Evolutionary conservation across 495 filamentous ascomycete genomes (phyloP).

Genomic region (Bathelium albidoporum): DNA sequence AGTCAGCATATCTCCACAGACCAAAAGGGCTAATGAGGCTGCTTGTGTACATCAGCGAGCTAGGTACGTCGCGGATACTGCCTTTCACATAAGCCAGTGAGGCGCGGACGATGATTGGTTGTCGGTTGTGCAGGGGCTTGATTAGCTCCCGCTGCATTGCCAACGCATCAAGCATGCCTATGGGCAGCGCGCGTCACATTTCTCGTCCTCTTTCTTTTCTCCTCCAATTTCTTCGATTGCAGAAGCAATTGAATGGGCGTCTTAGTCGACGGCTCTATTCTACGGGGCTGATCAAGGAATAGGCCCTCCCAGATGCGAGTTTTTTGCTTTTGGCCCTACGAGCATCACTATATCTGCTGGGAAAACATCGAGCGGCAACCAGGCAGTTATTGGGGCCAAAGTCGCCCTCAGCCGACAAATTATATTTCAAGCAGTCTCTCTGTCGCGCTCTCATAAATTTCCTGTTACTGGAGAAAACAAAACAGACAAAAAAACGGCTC

Average conservation of each 20-base stretch:
- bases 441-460: background rate
- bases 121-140: background rate
- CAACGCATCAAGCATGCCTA: slow-evolving; percentile 7
- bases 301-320: background rate
- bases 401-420: background rate
- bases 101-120: background rate
- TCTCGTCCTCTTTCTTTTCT: background rate
- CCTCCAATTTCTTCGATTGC: background rate
- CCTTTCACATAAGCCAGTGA: background rate
- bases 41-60: background rate
- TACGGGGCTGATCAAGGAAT: background rate
- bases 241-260: background rate
- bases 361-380: background rate
- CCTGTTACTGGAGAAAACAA: background rate
- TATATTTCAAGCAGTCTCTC: background rate
- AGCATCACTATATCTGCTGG: background rate
- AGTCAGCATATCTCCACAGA: no score
- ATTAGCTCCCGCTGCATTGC: slow-evolving; percentile 9
- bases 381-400: background rate
- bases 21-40: no score
- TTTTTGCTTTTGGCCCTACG: background rate
- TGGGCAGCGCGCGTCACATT: background rate
- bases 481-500: background rate
- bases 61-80: background rate
- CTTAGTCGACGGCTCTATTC: no score